Evolutionary conservation across 163 green algal species (phyloP).

Genomic region (Scenedesmus sp.): DNA sequence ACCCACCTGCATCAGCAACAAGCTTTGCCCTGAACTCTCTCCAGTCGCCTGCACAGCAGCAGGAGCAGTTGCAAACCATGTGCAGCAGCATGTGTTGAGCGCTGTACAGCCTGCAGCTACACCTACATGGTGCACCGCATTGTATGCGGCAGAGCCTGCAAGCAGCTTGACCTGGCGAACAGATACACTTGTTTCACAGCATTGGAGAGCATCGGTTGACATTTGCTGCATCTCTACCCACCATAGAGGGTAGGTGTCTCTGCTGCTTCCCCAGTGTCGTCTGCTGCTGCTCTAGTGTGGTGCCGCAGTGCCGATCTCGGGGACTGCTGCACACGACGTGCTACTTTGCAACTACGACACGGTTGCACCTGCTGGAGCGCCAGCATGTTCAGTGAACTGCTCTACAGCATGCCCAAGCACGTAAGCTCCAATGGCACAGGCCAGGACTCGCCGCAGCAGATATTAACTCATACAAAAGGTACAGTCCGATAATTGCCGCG

Average conservation of each 20-base stretch:
- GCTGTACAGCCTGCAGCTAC: neutral
- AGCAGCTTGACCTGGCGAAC: neutral
- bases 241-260: conserved; percentile 24
- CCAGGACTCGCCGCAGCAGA: neutral
- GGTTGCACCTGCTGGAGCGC: neutral
- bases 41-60: conserved; percentile 13
- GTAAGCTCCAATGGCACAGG: neutral
- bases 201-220: neutral
- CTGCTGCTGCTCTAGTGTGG: conserved; percentile 8
- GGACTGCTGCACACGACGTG: neutral
- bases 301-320: neutral
- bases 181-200: no score
- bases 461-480: neutral
- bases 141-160: neutral
- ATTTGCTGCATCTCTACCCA: neutral
- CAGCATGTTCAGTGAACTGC: neutral
- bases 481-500: no score
- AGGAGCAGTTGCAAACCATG: neutral
- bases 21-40: conserved; percentile 40
- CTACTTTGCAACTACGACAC: neutral
- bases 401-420: neutral
- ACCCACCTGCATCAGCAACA: conserved; percentile 12
- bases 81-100: neutral
- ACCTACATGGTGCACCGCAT: neutral
- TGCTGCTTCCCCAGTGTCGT: neutral